A percentile compares a stretch with the other conserved stretches of the same genome.
These are phyloP conservation scores for Pleurostoma richardsiae DNA, from an alignment of 2,329 filamentous ascomycete species.

Conservation along the genomic window DNA sequence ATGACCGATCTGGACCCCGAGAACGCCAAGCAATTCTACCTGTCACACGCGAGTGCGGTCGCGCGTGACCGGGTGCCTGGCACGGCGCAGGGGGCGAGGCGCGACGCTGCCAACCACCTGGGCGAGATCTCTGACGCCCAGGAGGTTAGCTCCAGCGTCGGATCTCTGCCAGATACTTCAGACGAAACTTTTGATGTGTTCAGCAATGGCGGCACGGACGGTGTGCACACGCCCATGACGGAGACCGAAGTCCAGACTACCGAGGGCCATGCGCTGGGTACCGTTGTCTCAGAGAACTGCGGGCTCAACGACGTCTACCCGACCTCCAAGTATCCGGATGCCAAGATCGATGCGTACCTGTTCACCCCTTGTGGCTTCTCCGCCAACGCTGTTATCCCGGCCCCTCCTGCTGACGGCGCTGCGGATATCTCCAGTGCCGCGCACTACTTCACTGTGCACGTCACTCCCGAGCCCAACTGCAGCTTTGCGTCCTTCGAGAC, in stretches of 20 bases:
- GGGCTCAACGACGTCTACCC: slow-evolving; percentile 89
- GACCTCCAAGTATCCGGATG: slow-evolving; percentile 79
- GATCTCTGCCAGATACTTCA: slow-evolving; percentile 6
- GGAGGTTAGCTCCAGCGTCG: slow-evolving; percentile 20
- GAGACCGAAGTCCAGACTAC: slow-evolving; percentile 76
- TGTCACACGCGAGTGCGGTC: slow-evolving; percentile 76
- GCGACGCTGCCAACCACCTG: slow-evolving; percentile 52
- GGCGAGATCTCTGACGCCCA: slow-evolving; percentile 42
- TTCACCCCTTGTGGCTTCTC: slow-evolving; percentile 97
- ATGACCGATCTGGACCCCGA: slow-evolving; percentile 68
- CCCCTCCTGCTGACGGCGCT: slow-evolving; percentile 49
- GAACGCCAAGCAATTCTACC: slow-evolving; percentile 67
- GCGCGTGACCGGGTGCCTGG: slow-evolving; percentile 74
- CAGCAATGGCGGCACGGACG: slow-evolving; percentile 53
- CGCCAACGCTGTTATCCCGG: slow-evolving; percentile 90
- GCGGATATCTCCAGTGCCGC: slow-evolving; percentile 37
- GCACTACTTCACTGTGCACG: slow-evolving; percentile 98
- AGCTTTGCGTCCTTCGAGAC: slow-evolving; percentile 98
- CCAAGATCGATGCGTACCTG: slow-evolving; percentile 90
- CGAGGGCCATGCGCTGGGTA: slow-evolving; percentile 89
- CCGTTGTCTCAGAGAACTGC: slow-evolving; percentile 84
- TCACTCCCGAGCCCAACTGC: slow-evolving; percentile 94
- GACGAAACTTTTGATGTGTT: slow-evolving; percentile 76
- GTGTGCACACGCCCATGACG: slow-evolving; percentile 51
- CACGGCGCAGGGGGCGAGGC: slow-evolving; percentile 58